Base-by-base conservation (phyloP, 768 basidiomycete species). In the Astraeus odoratus region DNA sequence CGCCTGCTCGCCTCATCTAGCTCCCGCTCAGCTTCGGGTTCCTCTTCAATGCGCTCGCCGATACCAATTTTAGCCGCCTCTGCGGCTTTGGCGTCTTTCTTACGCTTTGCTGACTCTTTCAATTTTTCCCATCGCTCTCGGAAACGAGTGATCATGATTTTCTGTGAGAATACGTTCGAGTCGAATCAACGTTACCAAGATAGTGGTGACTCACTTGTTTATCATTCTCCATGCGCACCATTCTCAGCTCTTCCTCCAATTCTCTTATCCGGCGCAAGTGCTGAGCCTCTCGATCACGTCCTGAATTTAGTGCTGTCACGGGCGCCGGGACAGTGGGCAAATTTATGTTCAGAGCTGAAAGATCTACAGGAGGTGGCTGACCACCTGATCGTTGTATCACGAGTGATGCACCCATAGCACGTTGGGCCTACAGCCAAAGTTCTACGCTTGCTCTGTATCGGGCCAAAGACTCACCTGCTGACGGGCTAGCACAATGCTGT, bases 51-150 rank as follows among this genome's bases (percentile, higher is more conserved):
- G 40, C 76, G 73, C 46, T 87, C 83, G 49, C 77, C 72, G 33
- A 81, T 71, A 24, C 67, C 63, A 19, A 68, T 53, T 30, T 67
- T 64, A 54, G 71, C 57, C 15, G 66, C 68, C 18, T 72, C 72
- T 8, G 74, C 76, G 12, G 67, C 72, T 54, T 75, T 77, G 41
- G 81, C 81, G 56, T 86, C 84, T 60, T 89, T 86, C 68, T 91
- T 90, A 49, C 84, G 79, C 63, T 82, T 88, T 7, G 87, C 84
- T 22, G 84, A 85, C 57, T 92, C 90, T 60, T 92, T 92, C 46
- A 92, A 68, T 61, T 88, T 90, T 59, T 87, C 86, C 89, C 89
- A 92, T 31, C 86, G 75, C 65, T 91, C 89, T 22, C 84, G 78
- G 65, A 86, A 91, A 55, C 85, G 83, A 18, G 73, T 70, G 51